phyloP scores from a whole-genome alignment of 2,329 filamentous ascomycete genomes.

The Septoria petroselini region DNA sequence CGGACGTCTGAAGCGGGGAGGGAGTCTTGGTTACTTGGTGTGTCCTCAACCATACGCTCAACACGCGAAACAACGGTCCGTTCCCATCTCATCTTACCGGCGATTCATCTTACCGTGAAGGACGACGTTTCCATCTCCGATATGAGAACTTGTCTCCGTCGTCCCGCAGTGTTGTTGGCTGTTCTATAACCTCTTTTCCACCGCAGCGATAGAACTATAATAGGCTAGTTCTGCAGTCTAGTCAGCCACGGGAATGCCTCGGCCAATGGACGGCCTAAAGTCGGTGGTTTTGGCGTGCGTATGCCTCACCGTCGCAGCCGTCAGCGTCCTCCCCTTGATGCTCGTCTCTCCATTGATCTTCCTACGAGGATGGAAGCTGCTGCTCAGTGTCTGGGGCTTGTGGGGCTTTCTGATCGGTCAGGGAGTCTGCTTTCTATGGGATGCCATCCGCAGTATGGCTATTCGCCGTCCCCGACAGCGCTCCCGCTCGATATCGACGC shows the following conservation, averaged over 20 bases:
- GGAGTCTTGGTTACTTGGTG: not conserved
- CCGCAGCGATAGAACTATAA: no score
- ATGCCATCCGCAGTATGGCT: no score
- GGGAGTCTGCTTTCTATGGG: not conserved
- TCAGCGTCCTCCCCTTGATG: not conserved
- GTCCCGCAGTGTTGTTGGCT: no score
- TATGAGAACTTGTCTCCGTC: no score
- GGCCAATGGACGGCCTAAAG: conserved; percentile 4
- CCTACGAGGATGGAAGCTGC: not conserved
- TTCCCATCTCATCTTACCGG: not conserved
- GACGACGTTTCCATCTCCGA: no score
- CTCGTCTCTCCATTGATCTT: conserved; percentile 1
- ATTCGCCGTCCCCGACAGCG: no score
- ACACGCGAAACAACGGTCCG: not conserved
- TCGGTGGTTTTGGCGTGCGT: not conserved
- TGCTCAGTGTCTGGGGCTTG: not conserved
- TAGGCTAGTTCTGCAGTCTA: no score
- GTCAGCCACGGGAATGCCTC: no score
- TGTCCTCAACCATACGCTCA: conserved; percentile 5
- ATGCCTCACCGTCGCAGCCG: not conserved
- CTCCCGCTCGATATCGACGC: no score
- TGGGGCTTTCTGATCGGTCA: conserved; percentile 1
- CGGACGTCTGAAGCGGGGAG: no score
- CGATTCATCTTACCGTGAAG: not conserved
- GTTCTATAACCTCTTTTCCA: no score